These are phyloP conservation scores for Leccinum longicurvipes DNA, from an alignment of 768 basidiomycete genomes.

Conservation along the genomic window DNA sequence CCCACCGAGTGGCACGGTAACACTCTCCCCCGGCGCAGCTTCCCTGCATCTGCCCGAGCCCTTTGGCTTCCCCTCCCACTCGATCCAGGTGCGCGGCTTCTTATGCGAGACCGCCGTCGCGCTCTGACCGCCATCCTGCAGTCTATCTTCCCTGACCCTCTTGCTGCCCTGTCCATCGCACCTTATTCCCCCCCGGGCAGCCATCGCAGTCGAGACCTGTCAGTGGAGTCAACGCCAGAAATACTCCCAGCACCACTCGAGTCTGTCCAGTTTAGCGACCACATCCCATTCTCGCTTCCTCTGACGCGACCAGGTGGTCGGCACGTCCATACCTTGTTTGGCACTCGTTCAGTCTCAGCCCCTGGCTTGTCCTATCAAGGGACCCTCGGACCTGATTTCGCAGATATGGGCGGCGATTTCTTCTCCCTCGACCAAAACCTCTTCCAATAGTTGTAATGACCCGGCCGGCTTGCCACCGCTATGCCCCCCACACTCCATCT, in stretches of 20 bases:
- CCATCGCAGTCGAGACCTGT: conserved; percentile 42
- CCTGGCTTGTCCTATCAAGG: conserved; percentile 31
- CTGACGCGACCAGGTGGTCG: conserved; percentile 21
- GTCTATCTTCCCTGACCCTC: conserved; percentile 39
- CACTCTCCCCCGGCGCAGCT: conserved; percentile 37
- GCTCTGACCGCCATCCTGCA: conserved; percentile 26
- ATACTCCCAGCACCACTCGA: conserved; percentile 37
- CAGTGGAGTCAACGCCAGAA: conserved; percentile 58
- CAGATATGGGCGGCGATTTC: conserved; percentile 34
- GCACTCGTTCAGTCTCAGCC: conserved; percentile 44
- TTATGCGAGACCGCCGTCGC: not conserved
- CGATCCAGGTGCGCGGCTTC: conserved; percentile 24
- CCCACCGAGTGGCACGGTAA: conserved; percentile 27
- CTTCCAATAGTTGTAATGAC: conserved; percentile 40
- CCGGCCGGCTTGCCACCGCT: conserved; percentile 13
- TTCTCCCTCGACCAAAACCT: conserved; percentile 46
- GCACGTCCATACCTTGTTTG: conserved; percentile 29
- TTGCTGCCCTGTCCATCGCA: conserved; percentile 55
- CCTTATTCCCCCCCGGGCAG: conserved; percentile 48
- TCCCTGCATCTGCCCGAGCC: conserved; percentile 8
- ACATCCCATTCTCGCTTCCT: conserved; percentile 22
- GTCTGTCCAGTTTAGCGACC: conserved; percentile 36
- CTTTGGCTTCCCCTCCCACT: conserved; percentile 17
- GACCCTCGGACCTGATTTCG: conserved; percentile 41
- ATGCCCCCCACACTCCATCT: conserved; percentile 24